Evolutionary conservation across 176 grass and related monocot genomes (phyloP).

Genomic region (Oryza nivara): DNA sequence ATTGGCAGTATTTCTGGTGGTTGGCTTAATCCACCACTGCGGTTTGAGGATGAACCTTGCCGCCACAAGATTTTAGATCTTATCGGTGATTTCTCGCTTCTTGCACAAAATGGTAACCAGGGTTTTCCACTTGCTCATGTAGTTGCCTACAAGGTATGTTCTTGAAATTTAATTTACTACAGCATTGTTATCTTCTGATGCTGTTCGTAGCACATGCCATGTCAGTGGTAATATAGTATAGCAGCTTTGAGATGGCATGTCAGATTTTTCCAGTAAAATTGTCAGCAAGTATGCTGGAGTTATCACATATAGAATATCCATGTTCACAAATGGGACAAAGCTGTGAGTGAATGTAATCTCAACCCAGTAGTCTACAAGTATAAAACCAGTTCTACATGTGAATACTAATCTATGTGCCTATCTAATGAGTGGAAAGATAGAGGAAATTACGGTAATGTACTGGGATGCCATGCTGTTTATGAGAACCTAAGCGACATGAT

Average conservation of each 20-base stretch:
- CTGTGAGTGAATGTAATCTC: neutral
- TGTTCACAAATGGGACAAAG: neutral
- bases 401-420: neutral
- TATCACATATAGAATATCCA: constrained; percentile 3
- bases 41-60: constrained; percentile 83
- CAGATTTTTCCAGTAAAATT: neutral
- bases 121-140: constrained; percentile 81
- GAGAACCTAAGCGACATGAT: no score
- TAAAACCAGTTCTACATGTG: neutral
- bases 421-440: no score
- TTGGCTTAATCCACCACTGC: constrained; percentile 86
- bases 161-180: constrained; percentile 9
- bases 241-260: neutral
- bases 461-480: no score
- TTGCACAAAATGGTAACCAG: constrained; percentile 83
- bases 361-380: neutral
- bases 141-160: constrained; percentile 88
- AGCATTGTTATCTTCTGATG: constrained; percentile 3
- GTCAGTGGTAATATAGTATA: neutral
- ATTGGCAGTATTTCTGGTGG: constrained; percentile 68
- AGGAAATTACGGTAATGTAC: no score
- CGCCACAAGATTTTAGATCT: constrained; percentile 93
- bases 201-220: neutral
- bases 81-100: constrained; percentile 88
- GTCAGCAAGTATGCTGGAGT: neutral